Conservation (phyloP, 495 filamentous ascomycete genomes). For the Podospora sp. region DNA sequence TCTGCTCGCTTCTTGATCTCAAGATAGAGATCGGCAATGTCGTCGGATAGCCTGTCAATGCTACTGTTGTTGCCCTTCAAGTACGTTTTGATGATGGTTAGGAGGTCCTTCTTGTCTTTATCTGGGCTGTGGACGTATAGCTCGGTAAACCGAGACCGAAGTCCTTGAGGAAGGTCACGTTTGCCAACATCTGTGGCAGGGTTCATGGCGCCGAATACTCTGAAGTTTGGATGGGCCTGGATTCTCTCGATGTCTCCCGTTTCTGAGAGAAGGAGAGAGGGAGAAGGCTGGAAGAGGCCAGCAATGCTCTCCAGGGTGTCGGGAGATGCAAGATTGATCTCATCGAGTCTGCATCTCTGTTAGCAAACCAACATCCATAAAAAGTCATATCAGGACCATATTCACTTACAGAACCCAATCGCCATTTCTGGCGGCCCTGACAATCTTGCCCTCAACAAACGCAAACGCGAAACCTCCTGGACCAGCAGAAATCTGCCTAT, state of each 20-base stretch:
- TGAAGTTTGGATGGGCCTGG: conserved; percentile 87
- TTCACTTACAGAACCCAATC: conserved; percentile 79
- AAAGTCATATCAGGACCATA: neutral
- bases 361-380: neutral
- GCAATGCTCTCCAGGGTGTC: conserved; percentile 94
- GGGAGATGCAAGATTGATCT: conserved; percentile 93
- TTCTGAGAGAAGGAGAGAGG: conserved; percentile 87
- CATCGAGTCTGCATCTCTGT: conserved; percentile 54
- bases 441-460: conserved; percentile 93
- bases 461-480: conserved; percentile 87
- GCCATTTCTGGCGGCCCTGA: conserved; percentile 88
- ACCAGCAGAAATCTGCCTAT: conserved; percentile 76
- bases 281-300: conserved; percentile 74
- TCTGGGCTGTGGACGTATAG: conserved; percentile 90
- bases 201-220: conserved; percentile 98
- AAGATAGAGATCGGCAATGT: conserved; percentile 83
- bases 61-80: conserved; percentile 67
- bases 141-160: conserved; percentile 76
- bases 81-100: conserved; percentile 83
- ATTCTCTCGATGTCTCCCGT: conserved; percentile 88
- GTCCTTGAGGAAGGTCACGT: conserved; percentile 80
- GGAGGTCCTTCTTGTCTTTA: conserved; percentile 75
- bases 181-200: conserved; percentile 97
- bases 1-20: conserved; percentile 81
- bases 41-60: conserved; percentile 67